Base-by-base conservation (phyloP, 2,329 filamentous ascomycete genomes). In the Colletotrichum sp. region DNA sequence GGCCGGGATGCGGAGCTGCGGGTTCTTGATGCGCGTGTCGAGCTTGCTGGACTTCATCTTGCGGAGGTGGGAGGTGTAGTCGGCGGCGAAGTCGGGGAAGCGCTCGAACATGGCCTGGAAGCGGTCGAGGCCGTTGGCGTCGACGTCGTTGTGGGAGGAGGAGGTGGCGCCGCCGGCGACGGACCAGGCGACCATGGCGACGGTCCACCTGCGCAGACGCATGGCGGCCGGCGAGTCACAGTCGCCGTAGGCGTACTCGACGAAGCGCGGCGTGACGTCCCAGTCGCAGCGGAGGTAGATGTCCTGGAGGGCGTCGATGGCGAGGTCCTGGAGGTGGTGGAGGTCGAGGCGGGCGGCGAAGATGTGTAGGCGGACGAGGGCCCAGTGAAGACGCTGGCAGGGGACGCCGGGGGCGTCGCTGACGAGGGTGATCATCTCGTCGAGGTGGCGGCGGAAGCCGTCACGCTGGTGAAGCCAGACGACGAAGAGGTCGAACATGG, bases 101-200 rank as follows among this genome's bases (percentile, higher is more conserved):
- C 82, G 79, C 55, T 83, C 81, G 52, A 91, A 86, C 7, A 90
- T 84, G 15, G 79, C 78, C 62, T 85, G 84, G 77, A 90, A 87
- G 70, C 82, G 84, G 34, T 83, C 70, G 34, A 74, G 64, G 28
- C 66, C 64, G 55, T 56, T 34, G 34, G 61, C 48, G 30, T 75
- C 73, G 22, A 71, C 36, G 48, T 65, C 48, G 30, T 72, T 71
- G n/a, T 76, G 71, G 80, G 80, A 78, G n/a, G 79, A 76, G n/a
- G 74, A 76, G 30, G 74, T 76, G 15, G 77, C 69, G 16, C 85
- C 82, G 13, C 81, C 82, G 28, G 85, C 84, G 36, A 91, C 85
- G 4, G 87, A 87, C 86, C 89, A 92, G n/a, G 89, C 89, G 16
- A 90, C 86, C 89, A 92, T 91, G 74, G 90, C 90, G 8, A 91